Base-by-base conservation (phyloP, 441 rosid species). In the Brassica hybrid region DNA sequence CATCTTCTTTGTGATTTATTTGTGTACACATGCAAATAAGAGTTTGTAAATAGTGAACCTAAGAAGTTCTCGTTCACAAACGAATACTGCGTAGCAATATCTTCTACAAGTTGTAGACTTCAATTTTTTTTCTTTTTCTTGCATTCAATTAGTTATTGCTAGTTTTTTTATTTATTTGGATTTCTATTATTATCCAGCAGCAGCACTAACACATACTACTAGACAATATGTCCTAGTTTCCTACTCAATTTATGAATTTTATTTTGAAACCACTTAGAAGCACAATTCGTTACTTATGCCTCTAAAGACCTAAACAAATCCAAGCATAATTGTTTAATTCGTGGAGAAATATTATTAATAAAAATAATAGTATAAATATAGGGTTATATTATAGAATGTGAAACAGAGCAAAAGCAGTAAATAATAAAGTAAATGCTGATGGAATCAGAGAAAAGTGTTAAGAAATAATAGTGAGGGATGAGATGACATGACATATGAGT, bases 371-470 rank as follows among this genome's bases (percentile, higher is more conserved):
- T 56, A 56, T 56, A 52, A 52, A 52, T 52, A 66, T 25, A 23
- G 50, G 13, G 27, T 8, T 52, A 21, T 7, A 56, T 56, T 27
- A 19, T 17, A 43, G 80, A 65, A 65, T 77, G 80, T 77, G 80
- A 71, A 77, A 77, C 67, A 65, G 76, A 71, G 72, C 52, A 71
- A 77, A 71, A 10, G 59, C 62, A 77, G 52, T 77, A 72, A 78
- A 66, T 2, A 59, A 19, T 30, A 19, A 58, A 41, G 32, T 34
- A 60, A 72, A 67, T 67, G 72, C 16, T 17, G 69, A 60, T 18
- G 65, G 59, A 72, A 73, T 67, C 65, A 73, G 69, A 72, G 64
- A 71, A 71, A 71, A 6, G 48, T 21, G 2, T 56, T 18, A 59
- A 48, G 4, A 72, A 3, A 30, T 56, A 56, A 56, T 56, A 56